Percentiles rank a stretch among this genome's conserved stretches.
These are phyloP conservation scores for Panicum miliaceum DNA, from an alignment of 176 grass and related monocot species.

Conservation along the genomic window DNA sequence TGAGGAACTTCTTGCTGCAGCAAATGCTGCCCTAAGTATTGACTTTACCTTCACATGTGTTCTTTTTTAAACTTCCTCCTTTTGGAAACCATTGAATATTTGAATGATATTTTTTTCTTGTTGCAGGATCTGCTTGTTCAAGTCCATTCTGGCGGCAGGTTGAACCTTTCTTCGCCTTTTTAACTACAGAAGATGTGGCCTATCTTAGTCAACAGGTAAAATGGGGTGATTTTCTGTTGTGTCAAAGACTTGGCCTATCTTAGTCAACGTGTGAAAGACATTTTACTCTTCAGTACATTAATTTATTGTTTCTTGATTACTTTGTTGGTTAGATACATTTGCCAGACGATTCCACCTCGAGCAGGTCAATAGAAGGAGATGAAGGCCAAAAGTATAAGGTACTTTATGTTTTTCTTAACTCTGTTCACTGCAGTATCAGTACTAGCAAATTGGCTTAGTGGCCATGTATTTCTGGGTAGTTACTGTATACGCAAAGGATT, in stretches of 20 bases:
- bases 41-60: conserved; percentile 32
- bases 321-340: conserved; percentile 62
- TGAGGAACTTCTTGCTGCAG: conserved; percentile 68
- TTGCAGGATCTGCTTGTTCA: conserved; percentile 53
- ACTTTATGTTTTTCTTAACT: conserved; percentile 23
- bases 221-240: conserved; percentile 30
- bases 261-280: conserved; percentile 39
- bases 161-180: conserved; percentile 65
- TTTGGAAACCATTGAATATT: conserved; percentile 24
- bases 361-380: conserved; percentile 54
- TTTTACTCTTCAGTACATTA: conserved; percentile 33
- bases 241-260: conserved; percentile 44
- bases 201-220: conserved; percentile 69
- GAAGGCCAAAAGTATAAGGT: conserved; percentile 67
- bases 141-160: conserved; percentile 57
- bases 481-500: conserved; percentile 12
- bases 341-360: conserved; percentile 39
- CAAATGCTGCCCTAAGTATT: conserved; percentile 65
- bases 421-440: conserved; percentile 23
- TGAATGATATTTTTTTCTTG: conserved; percentile 41
- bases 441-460: conserved; percentile 15
- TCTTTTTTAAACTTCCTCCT: neutral
- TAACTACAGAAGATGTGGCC: conserved; percentile 61
- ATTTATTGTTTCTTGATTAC: conserved; percentile 40
- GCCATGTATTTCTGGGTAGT: conserved; percentile 17